Conservation (phyloP, 345 rosid genomes). For the Odontarrhena argentea region DNA sequence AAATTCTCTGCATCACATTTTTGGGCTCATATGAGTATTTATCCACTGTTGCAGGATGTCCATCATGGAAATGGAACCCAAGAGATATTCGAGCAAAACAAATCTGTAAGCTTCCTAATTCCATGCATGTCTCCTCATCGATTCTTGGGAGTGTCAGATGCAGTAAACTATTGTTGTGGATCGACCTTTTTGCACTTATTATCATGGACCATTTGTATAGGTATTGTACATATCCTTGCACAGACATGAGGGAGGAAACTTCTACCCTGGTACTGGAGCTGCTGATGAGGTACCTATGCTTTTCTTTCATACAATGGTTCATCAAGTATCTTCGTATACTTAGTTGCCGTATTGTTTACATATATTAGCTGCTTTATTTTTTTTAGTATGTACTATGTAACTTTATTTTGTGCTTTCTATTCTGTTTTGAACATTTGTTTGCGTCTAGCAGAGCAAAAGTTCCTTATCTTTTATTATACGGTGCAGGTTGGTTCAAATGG, state of each 20-base stretch:
- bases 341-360: neutral
- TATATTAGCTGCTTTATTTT: slow-evolving; percentile 7
- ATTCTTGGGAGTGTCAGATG: slow-evolving; percentile 25
- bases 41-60: slow-evolving; percentile 71
- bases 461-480: slow-evolving; percentile 25
- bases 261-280: slow-evolving; percentile 95
- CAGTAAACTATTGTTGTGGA: slow-evolving; percentile 10
- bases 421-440: slow-evolving; percentile 1
- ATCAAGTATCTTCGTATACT: neutral
- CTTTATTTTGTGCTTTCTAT: neutral
- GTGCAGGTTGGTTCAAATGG: slow-evolving; percentile 79
- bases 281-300: slow-evolving; percentile 64
- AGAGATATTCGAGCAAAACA: slow-evolving; percentile 85
- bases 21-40: slow-evolving; percentile 9
- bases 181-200: slow-evolving; percentile 4
- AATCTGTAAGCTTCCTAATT: slow-evolving; percentile 64
- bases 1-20: neutral
- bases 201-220: slow-evolving; percentile 42
- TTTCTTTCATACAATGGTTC: slow-evolving; percentile 12
- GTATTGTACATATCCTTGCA: slow-evolving; percentile 90
- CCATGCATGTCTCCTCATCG: neutral
- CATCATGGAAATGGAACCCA: slow-evolving; percentile 99
- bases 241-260: slow-evolving; percentile 88
- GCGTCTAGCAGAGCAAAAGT: slow-evolving; percentile 6
- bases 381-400: neutral